phyloP scores from a whole-genome alignment of 2,329 filamentous ascomycete species.

The Colletotrichum sp. region DNA sequence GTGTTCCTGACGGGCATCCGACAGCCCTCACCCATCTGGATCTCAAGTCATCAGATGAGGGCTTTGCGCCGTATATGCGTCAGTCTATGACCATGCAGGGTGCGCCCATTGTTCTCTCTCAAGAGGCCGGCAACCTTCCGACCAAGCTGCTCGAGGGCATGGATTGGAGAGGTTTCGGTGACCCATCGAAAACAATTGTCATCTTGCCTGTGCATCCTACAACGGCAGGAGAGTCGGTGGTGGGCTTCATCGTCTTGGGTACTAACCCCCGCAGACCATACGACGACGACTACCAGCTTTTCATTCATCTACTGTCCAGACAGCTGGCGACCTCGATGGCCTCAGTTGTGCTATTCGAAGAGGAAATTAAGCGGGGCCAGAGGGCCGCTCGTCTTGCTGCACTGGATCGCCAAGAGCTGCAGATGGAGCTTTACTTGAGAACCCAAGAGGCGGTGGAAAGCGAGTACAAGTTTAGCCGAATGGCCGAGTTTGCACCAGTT shows the following conservation, averaged over 20 bases:
- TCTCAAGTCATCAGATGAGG: constrained; percentile 70
- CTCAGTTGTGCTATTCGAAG: constrained; percentile 82
- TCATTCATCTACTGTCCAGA: constrained; percentile 75
- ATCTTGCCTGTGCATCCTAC: constrained; percentile 82
- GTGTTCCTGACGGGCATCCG: constrained; percentile 68
- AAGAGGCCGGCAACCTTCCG: constrained; percentile 71
- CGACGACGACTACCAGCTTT: constrained; percentile 81
- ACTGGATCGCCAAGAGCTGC: constrained; percentile 77
- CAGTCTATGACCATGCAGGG: constrained; percentile 73
- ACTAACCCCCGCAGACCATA: constrained; percentile 80
- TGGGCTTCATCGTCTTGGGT: constrained; percentile 81
- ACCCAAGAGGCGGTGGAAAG: constrained; percentile 68
- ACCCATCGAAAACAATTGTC: constrained; percentile 73
- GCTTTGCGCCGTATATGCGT: constrained; percentile 78
- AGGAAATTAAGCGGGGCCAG: constrained; percentile 79
- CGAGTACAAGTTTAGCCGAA: constrained; percentile 81
- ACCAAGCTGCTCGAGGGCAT: constrained; percentile 68
- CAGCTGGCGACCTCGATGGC: constrained; percentile 82
- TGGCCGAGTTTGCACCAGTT: constrained; percentile 84
- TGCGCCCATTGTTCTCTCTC: constrained; percentile 70
- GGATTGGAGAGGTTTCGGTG: constrained; percentile 73
- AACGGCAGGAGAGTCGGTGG: constrained; percentile 69
- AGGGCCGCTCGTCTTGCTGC: constrained; percentile 76
- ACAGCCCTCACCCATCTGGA: constrained; percentile 69
- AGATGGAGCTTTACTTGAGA: constrained; percentile 72